Percentiles rank a stretch among this genome's conserved stretches.
Evolutionary conservation across 2,329 filamentous ascomycete genomes (phyloP).

Genomic region (Ramularia endophylla): DNA sequence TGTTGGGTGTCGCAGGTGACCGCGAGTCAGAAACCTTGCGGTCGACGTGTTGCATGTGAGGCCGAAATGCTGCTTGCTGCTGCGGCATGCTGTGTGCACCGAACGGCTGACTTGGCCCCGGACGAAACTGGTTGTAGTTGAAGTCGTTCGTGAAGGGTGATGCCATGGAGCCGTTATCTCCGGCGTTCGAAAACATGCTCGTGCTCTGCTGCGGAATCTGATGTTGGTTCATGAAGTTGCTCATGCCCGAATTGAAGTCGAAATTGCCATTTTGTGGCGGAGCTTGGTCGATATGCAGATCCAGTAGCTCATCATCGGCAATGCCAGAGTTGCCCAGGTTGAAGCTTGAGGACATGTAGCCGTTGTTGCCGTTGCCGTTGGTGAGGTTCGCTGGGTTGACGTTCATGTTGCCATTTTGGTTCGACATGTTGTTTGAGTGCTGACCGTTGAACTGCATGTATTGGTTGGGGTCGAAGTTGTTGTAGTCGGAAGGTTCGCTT

Average conservation of each 20-base stretch:
- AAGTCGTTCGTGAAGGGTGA: constrained; percentile 78
- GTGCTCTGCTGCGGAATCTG: constrained; percentile 56
- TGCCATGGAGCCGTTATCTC: constrained; percentile 85
- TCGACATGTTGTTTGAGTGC: constrained; percentile 18
- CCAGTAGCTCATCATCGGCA: constrained; percentile 81
- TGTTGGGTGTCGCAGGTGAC: constrained; percentile 81
- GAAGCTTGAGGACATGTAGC: constrained; percentile 55
- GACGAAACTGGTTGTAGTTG: constrained; percentile 66
- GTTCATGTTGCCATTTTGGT: constrained; percentile 46
- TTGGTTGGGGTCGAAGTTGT: constrained; percentile 44
- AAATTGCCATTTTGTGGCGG: constrained; percentile 27
- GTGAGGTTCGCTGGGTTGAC: constrained; percentile 82
- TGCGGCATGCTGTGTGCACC: constrained; percentile 29
- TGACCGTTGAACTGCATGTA: constrained; percentile 27
- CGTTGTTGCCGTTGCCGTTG: constrained; percentile 46
- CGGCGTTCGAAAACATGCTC: constrained; percentile 77
- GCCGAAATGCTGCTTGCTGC: constrained; percentile 25
- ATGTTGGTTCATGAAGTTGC: constrained; percentile 44
- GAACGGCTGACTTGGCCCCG: constrained; percentile 54
- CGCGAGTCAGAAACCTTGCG: constrained; percentile 60
- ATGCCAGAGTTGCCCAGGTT: constrained; percentile 72
- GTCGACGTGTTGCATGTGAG: constrained; percentile 46
- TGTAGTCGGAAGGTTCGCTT: constrained; percentile 58
- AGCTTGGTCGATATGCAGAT: constrained; percentile 48
- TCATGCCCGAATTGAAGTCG: constrained; percentile 43